phyloP scores from a whole-genome alignment of 2,329 filamentous ascomycete genomes.

The Emericellopsis cladophorae region DNA sequence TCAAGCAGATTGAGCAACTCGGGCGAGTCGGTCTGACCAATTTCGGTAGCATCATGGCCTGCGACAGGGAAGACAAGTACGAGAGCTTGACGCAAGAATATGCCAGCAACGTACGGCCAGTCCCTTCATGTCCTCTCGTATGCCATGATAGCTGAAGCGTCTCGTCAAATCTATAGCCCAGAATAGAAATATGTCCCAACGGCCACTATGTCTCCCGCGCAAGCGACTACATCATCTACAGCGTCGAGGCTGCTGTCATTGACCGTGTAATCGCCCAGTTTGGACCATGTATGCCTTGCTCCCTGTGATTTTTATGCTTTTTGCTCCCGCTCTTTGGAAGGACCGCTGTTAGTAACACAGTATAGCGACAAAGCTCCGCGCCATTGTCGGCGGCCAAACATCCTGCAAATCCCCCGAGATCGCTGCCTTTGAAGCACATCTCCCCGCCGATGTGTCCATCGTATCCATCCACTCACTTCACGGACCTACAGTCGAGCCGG shows the following conservation, averaged over 20 bases:
- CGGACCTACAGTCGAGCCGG: slow-evolving; percentile 78
- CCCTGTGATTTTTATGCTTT: slow-evolving; percentile 2
- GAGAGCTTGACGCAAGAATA: slow-evolving; percentile 73
- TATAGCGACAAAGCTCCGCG: slow-evolving; percentile 81
- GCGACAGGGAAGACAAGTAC: slow-evolving; percentile 84
- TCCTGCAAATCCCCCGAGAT: slow-evolving; percentile 98
- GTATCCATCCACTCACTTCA: slow-evolving; percentile 95
- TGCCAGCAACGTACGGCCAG: slow-evolving; percentile 64
- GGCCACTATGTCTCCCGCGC: slow-evolving; percentile 90
- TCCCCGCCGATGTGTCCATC: slow-evolving; percentile 82
- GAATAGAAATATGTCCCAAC: slow-evolving; percentile 82
- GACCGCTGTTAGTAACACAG: slow-evolving; percentile 1
- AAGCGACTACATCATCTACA: slow-evolving; percentile 99
- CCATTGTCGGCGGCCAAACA: slow-evolving; percentile 93
- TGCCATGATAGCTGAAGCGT: background rate
- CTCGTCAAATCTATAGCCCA: slow-evolving; percentile 34
- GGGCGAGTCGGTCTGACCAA: background rate
- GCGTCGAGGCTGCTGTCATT: slow-evolving; percentile 88
- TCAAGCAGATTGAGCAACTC: background rate
- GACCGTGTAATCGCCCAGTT: slow-evolving; percentile 77
- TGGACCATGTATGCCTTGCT: slow-evolving; percentile 62
- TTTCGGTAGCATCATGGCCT: slow-evolving; percentile 68
- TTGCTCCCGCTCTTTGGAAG: background rate
- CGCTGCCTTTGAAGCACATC: slow-evolving; percentile 76
- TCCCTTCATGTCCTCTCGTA: slow-evolving; percentile 24